Evolutionary conservation across 2,329 filamentous ascomycete genomes (phyloP).

Genomic region (Parastagonospora nodorum): DNA sequence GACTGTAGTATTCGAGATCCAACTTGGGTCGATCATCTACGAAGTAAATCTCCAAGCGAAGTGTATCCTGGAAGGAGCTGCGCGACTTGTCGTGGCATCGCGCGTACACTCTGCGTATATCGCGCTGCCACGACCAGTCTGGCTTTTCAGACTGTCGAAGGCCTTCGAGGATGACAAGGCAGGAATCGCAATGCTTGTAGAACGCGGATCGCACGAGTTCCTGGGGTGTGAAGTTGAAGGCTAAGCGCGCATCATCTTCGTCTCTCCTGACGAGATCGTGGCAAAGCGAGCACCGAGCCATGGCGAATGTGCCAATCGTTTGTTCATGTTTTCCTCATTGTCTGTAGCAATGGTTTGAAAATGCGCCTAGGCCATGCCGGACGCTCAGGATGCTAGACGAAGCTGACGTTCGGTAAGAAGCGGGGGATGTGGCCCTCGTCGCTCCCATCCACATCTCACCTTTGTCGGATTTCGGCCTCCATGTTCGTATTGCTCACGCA

Average conservation of each 20-base stretch:
- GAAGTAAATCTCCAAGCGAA: constrained; percentile 14
- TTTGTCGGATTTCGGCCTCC: no score
- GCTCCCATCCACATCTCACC: no score
- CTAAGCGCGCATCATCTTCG: constrained; percentile 9
- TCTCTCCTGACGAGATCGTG: constrained; percentile 10
- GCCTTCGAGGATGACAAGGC: constrained; percentile 17
- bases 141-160: constrained; percentile 15
- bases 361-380: no score
- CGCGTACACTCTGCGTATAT: constrained; percentile 13
- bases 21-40: constrained; percentile 18
- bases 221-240: constrained; percentile 17
- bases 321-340: not conserved
- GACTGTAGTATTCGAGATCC: constrained; percentile 20
- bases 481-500: no score
- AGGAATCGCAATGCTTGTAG: constrained; percentile 11
- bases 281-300: constrained; percentile 11
- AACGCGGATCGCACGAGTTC: constrained; percentile 10
- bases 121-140: constrained; percentile 10
- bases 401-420: no score
- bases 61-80: constrained; percentile 6
- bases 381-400: no score
- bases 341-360: no score
- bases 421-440: no score
- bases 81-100: constrained; percentile 5
- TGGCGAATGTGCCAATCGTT: not conserved